Base-by-base conservation (phyloP, 441 rosid genomes). In the Adansonia madagascariensis region DNA sequence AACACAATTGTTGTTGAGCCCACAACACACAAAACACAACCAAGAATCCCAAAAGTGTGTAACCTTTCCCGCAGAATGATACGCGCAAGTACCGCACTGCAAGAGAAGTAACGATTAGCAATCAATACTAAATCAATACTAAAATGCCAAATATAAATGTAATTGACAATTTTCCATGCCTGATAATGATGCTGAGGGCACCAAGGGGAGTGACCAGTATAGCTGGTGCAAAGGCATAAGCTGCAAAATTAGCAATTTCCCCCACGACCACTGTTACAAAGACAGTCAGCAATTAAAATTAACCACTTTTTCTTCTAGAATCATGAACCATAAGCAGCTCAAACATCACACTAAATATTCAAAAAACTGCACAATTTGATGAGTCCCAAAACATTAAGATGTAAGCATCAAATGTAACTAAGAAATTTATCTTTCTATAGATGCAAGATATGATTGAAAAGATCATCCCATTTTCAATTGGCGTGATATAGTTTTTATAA, bases 201-300 rank as follows among this genome's bases (percentile, higher is more conserved):
- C 94, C 94, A 11, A 90, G 89, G 61, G 90, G 91, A 75, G 94
- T 90, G 17, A 90, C 92, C 56, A 87, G 84, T 74, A 90, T 88
- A 67, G 92, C 94, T 1, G 92, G 94, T 0, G 94, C 89, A 87
- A 90, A 90, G 43, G 94, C 94, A 86, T 90, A 90, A 73, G 92
- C 92, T 61, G 92, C 92, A 78, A 90, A 90, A 87, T 90, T 88
- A 15, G 31, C 31, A 77, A 90, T 86, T 78, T 90, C 94, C 73
- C 94, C 94, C 74, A 90, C 87, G 35, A 90, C 76, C 94, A 90
- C 92, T 88, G 80, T 77, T 78, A 77, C 79, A 62, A 46, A 43
- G 66, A 17, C 39, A 78, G 71, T 73, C 41, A 71, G 31, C 43
- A n/a, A 67, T 55, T 53, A 80, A 55, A 27, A 60, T 75, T 72